Percentiles rank a stretch among this genome's conserved stretches.
Evolutionary conservation across 1,284 basidiomycete genomes (phyloP).

Genomic region (Chiua sp.): DNA sequence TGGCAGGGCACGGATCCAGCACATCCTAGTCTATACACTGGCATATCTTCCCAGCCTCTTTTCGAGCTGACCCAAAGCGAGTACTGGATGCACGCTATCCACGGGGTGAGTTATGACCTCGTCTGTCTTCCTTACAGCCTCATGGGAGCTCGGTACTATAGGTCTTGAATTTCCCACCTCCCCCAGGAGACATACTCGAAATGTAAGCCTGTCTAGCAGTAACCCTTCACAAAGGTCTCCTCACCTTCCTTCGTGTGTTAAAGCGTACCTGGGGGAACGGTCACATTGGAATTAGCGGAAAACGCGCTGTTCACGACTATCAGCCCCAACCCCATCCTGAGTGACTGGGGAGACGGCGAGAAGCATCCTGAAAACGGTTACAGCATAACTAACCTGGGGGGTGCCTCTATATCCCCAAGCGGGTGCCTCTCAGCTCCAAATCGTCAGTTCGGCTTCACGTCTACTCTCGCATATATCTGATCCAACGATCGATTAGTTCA

Average conservation of each 20-base stretch:
- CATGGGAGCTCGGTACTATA: background rate
- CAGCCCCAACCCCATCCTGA: fast-evolving
- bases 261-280: slow-evolving; percentile 1
- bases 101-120: slow-evolving; percentile 8
- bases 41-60: background rate
- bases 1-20: slow-evolving; percentile 8
- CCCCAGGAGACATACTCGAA: slow-evolving; percentile 8
- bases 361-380: background rate
- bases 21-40: background rate
- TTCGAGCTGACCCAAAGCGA: background rate
- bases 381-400: background rate
- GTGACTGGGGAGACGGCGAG: slow-evolving; percentile 7
- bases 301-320: slow-evolving; percentile 10
- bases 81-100: slow-evolving; percentile 7
- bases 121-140: background rate
- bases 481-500: slow-evolving; percentile 6
- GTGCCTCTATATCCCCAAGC: background rate
- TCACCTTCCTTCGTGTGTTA: background rate
- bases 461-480: slow-evolving; percentile 1
- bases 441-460: background rate
- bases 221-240: background rate
- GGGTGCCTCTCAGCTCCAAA: background rate
- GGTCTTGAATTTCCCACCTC: background rate
- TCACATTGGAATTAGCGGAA: slow-evolving; percentile 4
- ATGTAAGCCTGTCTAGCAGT: slow-evolving; percentile 7